These are phyloP conservation scores for Boletus rex-veris DNA, from an alignment of 768 basidiomycete species.

Conservation along the genomic window DNA sequence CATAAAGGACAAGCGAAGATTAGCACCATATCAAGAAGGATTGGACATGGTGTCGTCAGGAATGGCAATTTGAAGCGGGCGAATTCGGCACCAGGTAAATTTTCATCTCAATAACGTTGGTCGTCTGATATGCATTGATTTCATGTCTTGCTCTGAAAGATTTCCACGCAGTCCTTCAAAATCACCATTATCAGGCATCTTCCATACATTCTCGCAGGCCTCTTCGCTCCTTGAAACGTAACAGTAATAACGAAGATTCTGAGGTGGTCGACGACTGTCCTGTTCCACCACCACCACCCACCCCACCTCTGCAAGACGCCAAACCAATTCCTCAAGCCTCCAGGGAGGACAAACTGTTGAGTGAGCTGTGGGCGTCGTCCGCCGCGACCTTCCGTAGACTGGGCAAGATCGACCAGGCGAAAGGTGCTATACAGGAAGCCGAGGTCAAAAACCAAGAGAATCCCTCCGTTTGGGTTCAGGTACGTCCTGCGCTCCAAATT, in stretches of 20 bases:
- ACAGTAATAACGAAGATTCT: constrained; percentile 32
- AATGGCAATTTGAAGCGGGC: constrained; percentile 56
- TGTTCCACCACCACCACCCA: constrained; percentile 32
- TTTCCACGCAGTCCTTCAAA: constrained; percentile 62
- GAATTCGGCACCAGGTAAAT: constrained; percentile 66
- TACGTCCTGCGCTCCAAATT: constrained; percentile 33
- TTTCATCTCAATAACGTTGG: neutral
- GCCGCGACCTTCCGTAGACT: constrained; percentile 90
- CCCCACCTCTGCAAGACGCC: constrained; percentile 36
- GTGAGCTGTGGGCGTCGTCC: constrained; percentile 89
- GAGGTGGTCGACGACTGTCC: constrained; percentile 34
- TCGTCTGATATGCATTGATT: neutral
- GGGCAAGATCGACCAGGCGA: constrained; percentile 86
- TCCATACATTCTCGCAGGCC: constrained; percentile 81
- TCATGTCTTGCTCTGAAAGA: constrained; percentile 39
- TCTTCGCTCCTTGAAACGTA: constrained; percentile 45
- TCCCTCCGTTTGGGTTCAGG: constrained; percentile 93
- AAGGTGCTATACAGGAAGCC: constrained; percentile 91
- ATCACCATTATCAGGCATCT: constrained; percentile 64
- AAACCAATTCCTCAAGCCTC: constrained; percentile 36
- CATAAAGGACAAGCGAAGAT: constrained; percentile 72
- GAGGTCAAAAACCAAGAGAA: constrained; percentile 85
- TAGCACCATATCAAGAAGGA: constrained; percentile 71
- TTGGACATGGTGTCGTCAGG: constrained; percentile 65
- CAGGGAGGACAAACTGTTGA: constrained; percentile 67